phyloP scores from a whole-genome alignment of 257 asterid species.

The Solanum infundibuliforme region DNA sequence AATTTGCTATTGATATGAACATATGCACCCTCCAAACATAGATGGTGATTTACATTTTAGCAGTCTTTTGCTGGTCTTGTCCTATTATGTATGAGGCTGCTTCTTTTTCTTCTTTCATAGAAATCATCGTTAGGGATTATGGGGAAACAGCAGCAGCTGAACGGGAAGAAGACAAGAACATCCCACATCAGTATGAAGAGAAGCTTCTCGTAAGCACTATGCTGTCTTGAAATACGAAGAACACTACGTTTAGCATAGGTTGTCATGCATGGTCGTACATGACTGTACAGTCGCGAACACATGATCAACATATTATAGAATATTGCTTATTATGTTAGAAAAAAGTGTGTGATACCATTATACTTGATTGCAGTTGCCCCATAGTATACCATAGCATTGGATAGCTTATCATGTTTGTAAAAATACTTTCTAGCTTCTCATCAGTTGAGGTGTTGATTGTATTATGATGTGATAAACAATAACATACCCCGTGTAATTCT shows the following conservation, averaged over 20 bases:
- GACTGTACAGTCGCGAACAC: background rate
- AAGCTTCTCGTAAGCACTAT: background rate
- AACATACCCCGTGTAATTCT: background rate
- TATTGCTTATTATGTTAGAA: background rate
- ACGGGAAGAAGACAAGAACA: background rate
- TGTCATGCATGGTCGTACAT: background rate
- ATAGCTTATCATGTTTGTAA: background rate
- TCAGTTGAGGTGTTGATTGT: background rate
- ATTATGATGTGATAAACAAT: background rate
- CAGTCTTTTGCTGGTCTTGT: background rate
- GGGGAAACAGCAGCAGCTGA: background rate
- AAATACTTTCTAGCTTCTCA: background rate
- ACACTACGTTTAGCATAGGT: background rate
- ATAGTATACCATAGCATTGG: background rate
- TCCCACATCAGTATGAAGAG: background rate
- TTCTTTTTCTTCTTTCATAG: background rate
- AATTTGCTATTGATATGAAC: background rate
- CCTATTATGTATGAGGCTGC: background rate
- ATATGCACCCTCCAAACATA: background rate
- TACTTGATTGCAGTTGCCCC: background rate
- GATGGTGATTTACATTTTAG: background rate
- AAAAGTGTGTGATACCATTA: background rate
- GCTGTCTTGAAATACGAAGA: background rate
- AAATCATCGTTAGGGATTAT: background rate
- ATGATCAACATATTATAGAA: background rate